Base-by-base conservation (phyloP, 805 yeast species). In the Ascoidea asiatica region DNA sequence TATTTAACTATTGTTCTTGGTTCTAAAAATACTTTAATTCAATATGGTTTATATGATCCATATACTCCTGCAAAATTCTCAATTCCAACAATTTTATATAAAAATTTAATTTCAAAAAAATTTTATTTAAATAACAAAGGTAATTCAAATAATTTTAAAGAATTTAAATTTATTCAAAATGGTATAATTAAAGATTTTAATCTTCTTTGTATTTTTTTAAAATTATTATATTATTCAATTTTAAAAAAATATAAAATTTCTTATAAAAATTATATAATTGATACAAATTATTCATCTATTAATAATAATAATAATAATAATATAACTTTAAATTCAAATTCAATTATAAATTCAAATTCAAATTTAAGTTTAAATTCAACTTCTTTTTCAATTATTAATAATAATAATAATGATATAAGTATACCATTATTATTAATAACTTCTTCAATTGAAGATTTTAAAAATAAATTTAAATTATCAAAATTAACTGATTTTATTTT, bases 371-470 rank as follows among this genome's bases (percentile, higher is more conserved):
- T n/a, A n/a, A n/a, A n/a, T n/a, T n/a, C n/a, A n/a, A n/a, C n/a
- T n/a, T n/a, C n/a, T n/a, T n/a, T n/a, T n/a, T n/a, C n/a, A n/a
- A n/a, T n/a, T n/a, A 20, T 19, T 17, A 52, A 52, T 11, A 53
- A 51, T 13, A 52, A 56, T 36, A 55, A 58, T 37, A 57, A 53
- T 19, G 59, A 60, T 3, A 49, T 61, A 4, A 78, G 75, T 55
- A 73, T 87, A 35, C 92, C 95, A 5, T 63, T 90, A 44, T 61
- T 85, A 38, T 57, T 90, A 40, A 68, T 87, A 1, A 69, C 81
- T 2, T 78, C 87, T 19, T 60, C 76, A 29, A 29, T 15, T 66
- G 70, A 19, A 89, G 95, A 90, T 73, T 83, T 1, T 29, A 29
- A 29, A 11, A 29, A 29, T 15, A 78, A 80, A 41, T 52, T 66